phyloP scores from a whole-genome alignment of 306 rosid species.

The Trifolium pratense region DNA sequence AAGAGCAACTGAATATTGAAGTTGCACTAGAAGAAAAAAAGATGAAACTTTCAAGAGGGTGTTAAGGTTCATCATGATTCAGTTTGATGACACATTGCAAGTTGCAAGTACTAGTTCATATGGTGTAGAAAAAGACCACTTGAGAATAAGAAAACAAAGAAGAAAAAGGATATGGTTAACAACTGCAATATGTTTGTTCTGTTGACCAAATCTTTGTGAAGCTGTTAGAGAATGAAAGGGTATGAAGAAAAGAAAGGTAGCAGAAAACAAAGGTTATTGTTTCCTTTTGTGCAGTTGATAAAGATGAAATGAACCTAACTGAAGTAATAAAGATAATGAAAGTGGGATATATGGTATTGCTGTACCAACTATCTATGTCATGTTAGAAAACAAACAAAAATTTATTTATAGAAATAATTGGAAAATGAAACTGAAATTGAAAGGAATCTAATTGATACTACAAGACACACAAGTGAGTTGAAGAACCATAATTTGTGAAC shows the following conservation, averaged over 20 bases:
- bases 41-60: constrained; percentile 39
- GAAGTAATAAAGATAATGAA: not conserved
- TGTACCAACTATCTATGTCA: not conserved
- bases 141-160: constrained; percentile 15
- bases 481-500: not conserved
- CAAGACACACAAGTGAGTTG: not conserved
- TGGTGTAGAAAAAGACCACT: constrained; percentile 54
- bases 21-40: constrained; percentile 33
- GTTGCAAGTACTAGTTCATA: constrained; percentile 46
- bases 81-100: constrained; percentile 40
- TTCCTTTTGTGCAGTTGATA: not conserved
- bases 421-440: constrained; percentile 1
- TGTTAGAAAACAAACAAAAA: not conserved
- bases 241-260: constrained; percentile 31
- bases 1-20: constrained; percentile 55
- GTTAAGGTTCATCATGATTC: constrained; percentile 53
- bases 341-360: constrained; percentile 20
- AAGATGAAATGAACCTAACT: not conserved
- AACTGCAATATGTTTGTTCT: constrained; percentile 56
- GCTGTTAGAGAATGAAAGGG: constrained; percentile 12
- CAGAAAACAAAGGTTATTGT: not conserved
- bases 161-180: constrained; percentile 61
- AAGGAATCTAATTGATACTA: constrained; percentile 5
- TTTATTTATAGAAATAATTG: not conserved
- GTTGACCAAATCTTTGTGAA: constrained; percentile 63